phyloP scores from a whole-genome alignment of 345 rosid genomes.

The Hypericum perforatum region DNA sequence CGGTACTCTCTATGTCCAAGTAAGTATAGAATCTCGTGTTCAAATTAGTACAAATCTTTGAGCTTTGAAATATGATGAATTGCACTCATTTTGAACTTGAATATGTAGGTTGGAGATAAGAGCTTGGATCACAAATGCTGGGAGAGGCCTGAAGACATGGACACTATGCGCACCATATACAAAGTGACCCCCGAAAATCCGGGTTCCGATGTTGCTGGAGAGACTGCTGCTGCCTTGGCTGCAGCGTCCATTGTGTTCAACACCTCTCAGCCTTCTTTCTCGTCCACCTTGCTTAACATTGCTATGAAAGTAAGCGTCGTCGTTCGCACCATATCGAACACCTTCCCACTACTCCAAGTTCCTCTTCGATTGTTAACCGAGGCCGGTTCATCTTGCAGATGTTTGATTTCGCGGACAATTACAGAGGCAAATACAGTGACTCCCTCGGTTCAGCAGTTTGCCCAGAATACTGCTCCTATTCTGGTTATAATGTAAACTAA shows the following conservation, averaged over 20 bases:
- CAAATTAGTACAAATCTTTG: neutral
- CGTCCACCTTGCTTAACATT: constrained; percentile 47
- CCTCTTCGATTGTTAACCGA: neutral
- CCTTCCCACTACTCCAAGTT: neutral
- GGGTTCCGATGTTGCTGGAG: constrained; percentile 82
- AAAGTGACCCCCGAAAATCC: constrained; percentile 64
- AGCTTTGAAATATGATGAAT: too few relatives aligned
- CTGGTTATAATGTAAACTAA: constrained; percentile 54
- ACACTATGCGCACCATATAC: constrained; percentile 73
- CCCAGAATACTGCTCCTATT: constrained; percentile 66
- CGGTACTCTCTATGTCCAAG: constrained; percentile 42
- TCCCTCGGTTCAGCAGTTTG: constrained; percentile 52
- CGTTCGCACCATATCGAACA: neutral
- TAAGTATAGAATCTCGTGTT: constrained; percentile 4
- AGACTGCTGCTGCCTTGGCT: constrained; percentile 95
- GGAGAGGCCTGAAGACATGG: constrained; percentile 99
- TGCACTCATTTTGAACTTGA: neutral
- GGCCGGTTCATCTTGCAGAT: constrained; percentile 34
- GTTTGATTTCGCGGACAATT: constrained; percentile 55
- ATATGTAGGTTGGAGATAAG: constrained; percentile 75
- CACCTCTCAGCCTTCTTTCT: constrained; percentile 66
- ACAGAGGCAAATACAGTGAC: constrained; percentile 60
- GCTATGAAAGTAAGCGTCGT: constrained; percentile 37
- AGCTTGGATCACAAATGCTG: constrained; percentile 82
- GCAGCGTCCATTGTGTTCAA: constrained; percentile 87